Evolutionary conservation across 352 stramenopile genomes (phyloP), one percentile per base, ranked within the genome.

Genomic region (Phytopythium chamaehyphon): DNA sequence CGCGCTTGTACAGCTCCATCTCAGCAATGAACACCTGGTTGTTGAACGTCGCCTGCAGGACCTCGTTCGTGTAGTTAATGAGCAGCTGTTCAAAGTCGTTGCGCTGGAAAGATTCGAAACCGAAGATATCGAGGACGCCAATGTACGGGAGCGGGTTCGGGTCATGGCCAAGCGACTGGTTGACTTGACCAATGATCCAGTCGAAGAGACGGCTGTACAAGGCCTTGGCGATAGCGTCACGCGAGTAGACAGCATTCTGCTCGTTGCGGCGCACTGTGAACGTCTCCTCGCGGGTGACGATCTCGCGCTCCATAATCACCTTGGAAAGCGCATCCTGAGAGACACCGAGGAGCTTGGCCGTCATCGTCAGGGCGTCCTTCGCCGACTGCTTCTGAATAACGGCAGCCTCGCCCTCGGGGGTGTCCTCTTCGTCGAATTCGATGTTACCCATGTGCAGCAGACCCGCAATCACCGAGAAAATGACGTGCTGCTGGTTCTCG

Each of bases 361-460:
- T 69, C 22, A 71, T 59, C 12, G 53, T 54, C 15, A 95, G 57
- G 43, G 79, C 81, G 15, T 72, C 55, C 56, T 88, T 87, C 15
- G 81, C 78, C 21, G 69, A 80, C 9, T 71, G 48, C 61, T 86
- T 85, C 49, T 93, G 65, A 42, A 93, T 77, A n/a, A 86, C 70
- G 0, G 75, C 79, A 23, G 81, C 84, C 54, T 94, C 72, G 28
- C 81, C 81, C 48, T 94, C 83, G 4, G 83, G 60, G 19, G 83
- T 88, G 50, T 96, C 86, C 62, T 94, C 84, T 49, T 95, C 84
- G 37, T 97, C 83, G 62, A 98, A 98, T 14, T 95, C 72, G 31
- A 99, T 83, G 75, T 99, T 98, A 46, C 96, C 96, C 35, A 99
- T 77, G 71, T 99, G 96, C 40, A 99, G 64, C 33, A 99, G 76